Base-by-base conservation (phyloP, 2,329 filamentous ascomycete species). In the Nannizzia gypsea region DNA sequence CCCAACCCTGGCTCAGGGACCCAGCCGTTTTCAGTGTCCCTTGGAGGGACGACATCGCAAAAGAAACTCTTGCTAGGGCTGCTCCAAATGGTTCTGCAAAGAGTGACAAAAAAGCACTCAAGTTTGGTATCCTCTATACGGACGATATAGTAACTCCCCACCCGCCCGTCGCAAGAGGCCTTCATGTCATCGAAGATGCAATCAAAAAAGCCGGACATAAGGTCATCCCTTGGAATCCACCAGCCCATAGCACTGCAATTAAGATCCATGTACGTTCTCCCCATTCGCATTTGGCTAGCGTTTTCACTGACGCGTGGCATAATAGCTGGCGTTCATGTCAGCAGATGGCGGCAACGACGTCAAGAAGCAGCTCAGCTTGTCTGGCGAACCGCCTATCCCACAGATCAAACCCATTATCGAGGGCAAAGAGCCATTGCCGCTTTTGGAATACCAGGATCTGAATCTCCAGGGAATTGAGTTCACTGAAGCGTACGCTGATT, bases 1-100 rank as follows among this genome's bases (percentile, higher is more conserved):
- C 78, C 34, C 66, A 82, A 58, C 86, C 86, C 0, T 89, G 86
- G 87, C 70, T 83, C 1, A 72, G 81, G 63, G 86, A 89, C 68
- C 85, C 86, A 0, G 72, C 84, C 0, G 83, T 85, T 0, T 72
- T 83, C 44, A 83, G 86, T 20, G 74, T 89, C 0, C 86, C 85
- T 0, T 89, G 85, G 80, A 78, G 84, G 1, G 71, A 78, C 24
- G 75, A 80, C 2, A 55, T 73, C 31, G 74, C 72, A 44, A 59
- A 69, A 20, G 64, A 69, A 44, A 70, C 71, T 0, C 64, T 63
- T 66, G 70, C 13, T 69, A 74, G 71, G 1, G 70, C 76, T 9
- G 68, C 78, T 1, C 74, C 79, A 20, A 66, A 72, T 13, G 67
- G 67, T 2, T 70, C 71, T 1, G 66, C 65, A 1, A 64, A 56